These are phyloP conservation scores for Teratosphaeria epicoccoides DNA, from an alignment of 2,329 filamentous ascomycete species.

Conservation along the genomic window DNA sequence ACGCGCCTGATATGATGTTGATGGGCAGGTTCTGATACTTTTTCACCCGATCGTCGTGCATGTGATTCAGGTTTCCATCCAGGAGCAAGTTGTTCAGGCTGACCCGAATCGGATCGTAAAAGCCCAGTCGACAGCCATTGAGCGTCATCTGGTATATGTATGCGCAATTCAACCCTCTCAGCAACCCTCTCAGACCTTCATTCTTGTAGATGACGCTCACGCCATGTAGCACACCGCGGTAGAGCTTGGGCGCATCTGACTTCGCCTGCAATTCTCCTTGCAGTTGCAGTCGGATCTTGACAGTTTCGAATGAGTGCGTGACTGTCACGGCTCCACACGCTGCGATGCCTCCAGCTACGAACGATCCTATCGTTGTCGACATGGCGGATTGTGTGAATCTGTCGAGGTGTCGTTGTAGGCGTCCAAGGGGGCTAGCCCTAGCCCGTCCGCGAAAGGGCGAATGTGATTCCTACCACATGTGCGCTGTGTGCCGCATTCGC, in stretches of 20 bases:
- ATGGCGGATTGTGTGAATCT: constrained; percentile 20
- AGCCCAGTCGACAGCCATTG: constrained; percentile 91
- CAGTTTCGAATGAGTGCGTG: constrained; percentile 95
- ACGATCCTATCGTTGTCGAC: constrained; percentile 52
- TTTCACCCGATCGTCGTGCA: constrained; percentile 31
- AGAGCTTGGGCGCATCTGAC: constrained; percentile 73
- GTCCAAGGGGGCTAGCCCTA: not conserved
- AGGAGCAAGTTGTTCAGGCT: constrained; percentile 39
- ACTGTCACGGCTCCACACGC: constrained; percentile 95
- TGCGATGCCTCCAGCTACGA: constrained; percentile 91
- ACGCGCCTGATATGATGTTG: constrained; percentile 88
- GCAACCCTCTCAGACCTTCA: constrained; percentile 74
- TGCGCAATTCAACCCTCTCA: constrained; percentile 81
- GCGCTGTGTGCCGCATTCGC: not conserved
- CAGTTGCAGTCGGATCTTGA: constrained; percentile 95
- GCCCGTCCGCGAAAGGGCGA: not conserved
- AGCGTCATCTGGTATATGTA: constrained; percentile 95
- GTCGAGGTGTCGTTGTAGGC: not conserved
- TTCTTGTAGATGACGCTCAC: constrained; percentile 82
- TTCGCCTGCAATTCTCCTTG: constrained; percentile 91
- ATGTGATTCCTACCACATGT: not conserved
- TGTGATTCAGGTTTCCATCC: constrained; percentile 53
- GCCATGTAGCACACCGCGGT: constrained; percentile 83
- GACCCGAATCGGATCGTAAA: constrained; percentile 89
- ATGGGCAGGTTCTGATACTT: constrained; percentile 68